Percentiles rank a stretch among this genome's conserved stretches.
Conservation (phyloP, 179 eudicot species). For the Camellia oleifera region DNA sequence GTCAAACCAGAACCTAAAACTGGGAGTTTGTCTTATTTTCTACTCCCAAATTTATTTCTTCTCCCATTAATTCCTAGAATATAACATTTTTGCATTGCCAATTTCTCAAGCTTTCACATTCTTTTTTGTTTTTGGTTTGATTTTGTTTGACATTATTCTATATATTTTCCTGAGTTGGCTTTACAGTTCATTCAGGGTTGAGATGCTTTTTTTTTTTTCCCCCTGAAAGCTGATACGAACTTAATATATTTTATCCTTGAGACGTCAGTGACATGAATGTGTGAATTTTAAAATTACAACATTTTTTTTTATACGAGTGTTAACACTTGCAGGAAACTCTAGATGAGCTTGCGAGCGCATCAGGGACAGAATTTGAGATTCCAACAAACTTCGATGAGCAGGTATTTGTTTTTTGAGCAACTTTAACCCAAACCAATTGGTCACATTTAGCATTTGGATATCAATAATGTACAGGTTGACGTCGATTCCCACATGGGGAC, state of each 20-base stretch:
- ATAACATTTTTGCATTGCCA: too few species aligned
- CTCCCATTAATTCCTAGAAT: too few species aligned
- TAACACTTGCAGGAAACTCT: slow-evolving; percentile 26
- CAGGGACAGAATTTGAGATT: slow-evolving; percentile 29
- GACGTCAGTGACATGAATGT: not conserved
- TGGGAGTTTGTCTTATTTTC: too few species aligned
- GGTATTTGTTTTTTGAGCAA: not conserved
- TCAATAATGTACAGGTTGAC: not conserved
- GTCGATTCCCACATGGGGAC: slow-evolving; percentile 2
- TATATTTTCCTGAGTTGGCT: too few species aligned
- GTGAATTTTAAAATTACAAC: not conserved
- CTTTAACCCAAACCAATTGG: not conserved
- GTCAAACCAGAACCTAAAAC: too few species aligned
- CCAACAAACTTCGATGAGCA: slow-evolving; percentile 29
- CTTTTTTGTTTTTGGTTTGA: too few species aligned
- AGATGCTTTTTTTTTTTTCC: too few species aligned
- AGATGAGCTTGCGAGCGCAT: slow-evolving; percentile 25
- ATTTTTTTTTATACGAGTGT: not conserved
- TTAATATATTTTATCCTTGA: not conserved
- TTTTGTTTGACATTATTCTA: too few species aligned
- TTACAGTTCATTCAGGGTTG: too few species aligned
- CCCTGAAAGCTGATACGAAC: not conserved
- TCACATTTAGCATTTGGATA: slow-evolving; percentile 4
- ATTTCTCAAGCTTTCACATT: too few species aligned
- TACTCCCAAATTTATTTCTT: too few species aligned